These are phyloP conservation scores for Termitomyces sp. DNA, from an alignment of 768 basidiomycete genomes.

Conservation along the genomic window DNA sequence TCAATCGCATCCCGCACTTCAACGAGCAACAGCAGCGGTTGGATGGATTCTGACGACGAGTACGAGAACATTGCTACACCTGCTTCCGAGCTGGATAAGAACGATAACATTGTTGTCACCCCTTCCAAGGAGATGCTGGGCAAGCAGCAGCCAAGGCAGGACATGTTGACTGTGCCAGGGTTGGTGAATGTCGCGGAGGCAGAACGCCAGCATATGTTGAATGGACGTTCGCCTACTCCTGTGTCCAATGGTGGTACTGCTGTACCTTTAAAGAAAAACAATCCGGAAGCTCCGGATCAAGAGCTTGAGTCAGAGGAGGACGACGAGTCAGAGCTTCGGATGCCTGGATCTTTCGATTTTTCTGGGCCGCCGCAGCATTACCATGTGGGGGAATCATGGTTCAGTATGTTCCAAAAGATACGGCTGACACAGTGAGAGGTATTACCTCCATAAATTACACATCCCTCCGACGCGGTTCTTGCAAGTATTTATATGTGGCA, in stretches of 20 bases:
- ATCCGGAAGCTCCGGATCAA: neutral
- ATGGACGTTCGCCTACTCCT: slow-evolving; percentile 7
- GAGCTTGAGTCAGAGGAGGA: slow-evolving; percentile 21
- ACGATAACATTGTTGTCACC: slow-evolving; percentile 39
- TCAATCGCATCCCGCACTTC: slow-evolving; percentile 21
- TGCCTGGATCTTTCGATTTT: slow-evolving; percentile 53
- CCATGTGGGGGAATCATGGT: slow-evolving; percentile 21
- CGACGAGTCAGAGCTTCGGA: slow-evolving; percentile 32
- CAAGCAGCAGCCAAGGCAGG: slow-evolving; percentile 11
- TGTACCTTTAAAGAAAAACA: neutral
- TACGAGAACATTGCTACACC: slow-evolving; percentile 13
- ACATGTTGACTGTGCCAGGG: slow-evolving; percentile 7
- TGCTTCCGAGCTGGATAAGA: slow-evolving; percentile 29
- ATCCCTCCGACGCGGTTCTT: neutral
- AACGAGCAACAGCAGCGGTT: slow-evolving; percentile 29
- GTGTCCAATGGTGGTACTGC: neutral
- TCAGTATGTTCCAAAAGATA: slow-evolving; percentile 29
- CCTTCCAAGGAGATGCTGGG: slow-evolving; percentile 20
- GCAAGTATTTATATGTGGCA: neutral
- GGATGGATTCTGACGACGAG: slow-evolving; percentile 30
- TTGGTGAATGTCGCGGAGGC: neutral
- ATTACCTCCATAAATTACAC: slow-evolving; percentile 7
- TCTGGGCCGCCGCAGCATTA: slow-evolving; percentile 14
- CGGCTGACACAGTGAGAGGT: slow-evolving; percentile 27
- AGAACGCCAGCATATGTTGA: neutral